A percentile compares a stretch with the other conserved stretches of the same genome.
Conservation (phyloP, 345 rosid genomes). For the Salix exigua region DNA sequence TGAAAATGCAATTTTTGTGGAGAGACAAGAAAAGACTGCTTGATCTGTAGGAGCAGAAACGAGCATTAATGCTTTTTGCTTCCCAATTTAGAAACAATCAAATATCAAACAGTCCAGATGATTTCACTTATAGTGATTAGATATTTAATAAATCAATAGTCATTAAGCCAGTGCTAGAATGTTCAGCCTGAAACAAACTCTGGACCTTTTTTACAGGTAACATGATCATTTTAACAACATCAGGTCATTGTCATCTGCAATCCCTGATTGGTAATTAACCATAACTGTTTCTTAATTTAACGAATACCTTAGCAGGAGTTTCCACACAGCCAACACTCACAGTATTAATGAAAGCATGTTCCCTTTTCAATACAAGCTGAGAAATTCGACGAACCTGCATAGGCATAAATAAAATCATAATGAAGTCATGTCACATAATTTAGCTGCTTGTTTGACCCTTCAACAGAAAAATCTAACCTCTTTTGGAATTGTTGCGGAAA, state of each 20-base stretch:
- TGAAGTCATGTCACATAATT: slow-evolving; percentile 5
- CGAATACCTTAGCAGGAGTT: slow-evolving; percentile 70
- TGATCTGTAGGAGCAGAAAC: slow-evolving; percentile 46
- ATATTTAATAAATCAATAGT: background rate
- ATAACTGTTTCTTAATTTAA: background rate
- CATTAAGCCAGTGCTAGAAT: background rate
- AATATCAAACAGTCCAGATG: background rate
- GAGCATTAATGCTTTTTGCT: slow-evolving; percentile 9
- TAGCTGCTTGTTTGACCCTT: background rate
- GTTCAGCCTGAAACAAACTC: background rate
- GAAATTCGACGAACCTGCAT: slow-evolving; percentile 82
- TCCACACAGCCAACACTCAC: slow-evolving; percentile 71
- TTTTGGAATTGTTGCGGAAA: slow-evolving; percentile 89
- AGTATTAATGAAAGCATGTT: slow-evolving; percentile 70
- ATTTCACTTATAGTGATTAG: background rate
- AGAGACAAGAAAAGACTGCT: slow-evolving; percentile 63
- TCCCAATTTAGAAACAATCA: slow-evolving; percentile 11
- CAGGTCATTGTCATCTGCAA: background rate
- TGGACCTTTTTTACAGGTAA: background rate
- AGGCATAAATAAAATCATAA: background rate
- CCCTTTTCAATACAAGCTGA: slow-evolving; percentile 88
- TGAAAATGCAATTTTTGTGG: slow-evolving; percentile 78
- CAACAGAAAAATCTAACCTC: slow-evolving; percentile 51
- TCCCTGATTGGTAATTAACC: background rate
- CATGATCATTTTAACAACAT: background rate